A percentile compares a stretch with the other conserved stretches of the same genome.
These are phyloP conservation scores for Thelephora ganbajun DNA, from an alignment of 768 basidiomycete species.

Conservation along the genomic window DNA sequence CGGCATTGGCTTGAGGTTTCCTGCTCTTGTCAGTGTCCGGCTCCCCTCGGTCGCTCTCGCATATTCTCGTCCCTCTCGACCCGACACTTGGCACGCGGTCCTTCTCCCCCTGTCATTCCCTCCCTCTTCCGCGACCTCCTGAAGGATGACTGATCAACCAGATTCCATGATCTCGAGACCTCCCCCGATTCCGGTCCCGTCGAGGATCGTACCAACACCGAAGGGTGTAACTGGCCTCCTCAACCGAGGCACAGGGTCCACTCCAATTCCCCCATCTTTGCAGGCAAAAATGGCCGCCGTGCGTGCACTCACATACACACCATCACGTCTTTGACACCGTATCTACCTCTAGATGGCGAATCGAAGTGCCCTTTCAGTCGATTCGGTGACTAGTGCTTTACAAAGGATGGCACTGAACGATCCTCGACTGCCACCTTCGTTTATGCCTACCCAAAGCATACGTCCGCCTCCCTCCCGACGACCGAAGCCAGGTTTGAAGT, in stretches of 20 bases:
- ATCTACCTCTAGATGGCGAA: constrained; percentile 30
- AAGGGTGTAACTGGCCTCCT: constrained; percentile 27
- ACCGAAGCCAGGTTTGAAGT: constrained; percentile 37
- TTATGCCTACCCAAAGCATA: constrained; percentile 19
- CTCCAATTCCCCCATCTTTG: constrained; percentile 76
- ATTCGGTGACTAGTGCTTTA: constrained; percentile 27
- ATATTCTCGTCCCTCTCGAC: constrained; percentile 7
- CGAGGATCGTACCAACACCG: constrained; percentile 6
- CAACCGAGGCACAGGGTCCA: constrained; percentile 25
- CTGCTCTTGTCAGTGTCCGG: constrained; percentile 5
- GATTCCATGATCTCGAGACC: constrained; percentile 9
- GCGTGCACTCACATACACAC: constrained; percentile 14
- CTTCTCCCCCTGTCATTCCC: constrained; percentile 2
- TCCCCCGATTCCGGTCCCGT: constrained; percentile 5
- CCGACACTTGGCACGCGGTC: neutral
- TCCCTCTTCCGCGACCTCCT: neutral
- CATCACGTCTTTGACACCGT: neutral
- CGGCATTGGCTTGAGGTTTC: too few species aligned
- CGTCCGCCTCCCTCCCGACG: constrained; percentile 19
- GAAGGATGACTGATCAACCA: too few species aligned
- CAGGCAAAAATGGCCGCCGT: constrained; percentile 94
- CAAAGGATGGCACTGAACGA: constrained; percentile 21
- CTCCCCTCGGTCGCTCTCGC: constrained; percentile 12
- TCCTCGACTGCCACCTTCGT: constrained; percentile 6
- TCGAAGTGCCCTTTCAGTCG: constrained; percentile 21